These are phyloP conservation scores for Typha latifolia DNA, from an alignment of 176 grass and related monocot species.

Conservation along the genomic window DNA sequence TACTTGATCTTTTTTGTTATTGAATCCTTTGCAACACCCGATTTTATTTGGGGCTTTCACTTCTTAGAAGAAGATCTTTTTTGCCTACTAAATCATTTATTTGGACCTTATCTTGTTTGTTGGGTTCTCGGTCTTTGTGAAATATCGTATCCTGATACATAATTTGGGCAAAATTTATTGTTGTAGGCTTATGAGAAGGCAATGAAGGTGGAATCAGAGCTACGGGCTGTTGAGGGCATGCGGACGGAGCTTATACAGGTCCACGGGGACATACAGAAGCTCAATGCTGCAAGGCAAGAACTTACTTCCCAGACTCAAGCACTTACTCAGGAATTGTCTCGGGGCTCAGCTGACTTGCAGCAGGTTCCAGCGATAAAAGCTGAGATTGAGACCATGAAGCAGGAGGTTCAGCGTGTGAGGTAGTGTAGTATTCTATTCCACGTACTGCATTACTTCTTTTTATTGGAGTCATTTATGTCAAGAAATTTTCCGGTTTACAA, in stretches of 20 bases:
- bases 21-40: too few relatives aligned
- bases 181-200: constrained; percentile 49
- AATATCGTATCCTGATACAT: too few relatives aligned
- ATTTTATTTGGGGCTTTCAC: too few relatives aligned
- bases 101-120: too few relatives aligned
- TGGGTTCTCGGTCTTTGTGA: too few relatives aligned
- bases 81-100: too few relatives aligned
- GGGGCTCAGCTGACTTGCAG: constrained; percentile 48
- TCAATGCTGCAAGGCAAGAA: constrained; percentile 49
- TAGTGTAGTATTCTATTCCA: neutral
- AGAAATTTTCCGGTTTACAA: too few relatives aligned
- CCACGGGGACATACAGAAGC: constrained; percentile 52
- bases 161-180: neutral
- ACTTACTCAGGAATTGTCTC: constrained; percentile 54
- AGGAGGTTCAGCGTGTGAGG: constrained; percentile 65
- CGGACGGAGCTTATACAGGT: constrained; percentile 45
- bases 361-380: constrained; percentile 58
- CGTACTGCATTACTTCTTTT: neutral
- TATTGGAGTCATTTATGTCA: neutral
- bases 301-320: constrained; percentile 54
- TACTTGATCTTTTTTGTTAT: too few relatives aligned
- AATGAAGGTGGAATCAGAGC: constrained; percentile 57
- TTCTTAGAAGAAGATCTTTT: too few relatives aligned
- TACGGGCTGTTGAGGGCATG: constrained; percentile 39
- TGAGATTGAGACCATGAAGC: constrained; percentile 57